Base-by-base conservation (phyloP, 345 rosid species). In the Aethionema arabicum region DNA sequence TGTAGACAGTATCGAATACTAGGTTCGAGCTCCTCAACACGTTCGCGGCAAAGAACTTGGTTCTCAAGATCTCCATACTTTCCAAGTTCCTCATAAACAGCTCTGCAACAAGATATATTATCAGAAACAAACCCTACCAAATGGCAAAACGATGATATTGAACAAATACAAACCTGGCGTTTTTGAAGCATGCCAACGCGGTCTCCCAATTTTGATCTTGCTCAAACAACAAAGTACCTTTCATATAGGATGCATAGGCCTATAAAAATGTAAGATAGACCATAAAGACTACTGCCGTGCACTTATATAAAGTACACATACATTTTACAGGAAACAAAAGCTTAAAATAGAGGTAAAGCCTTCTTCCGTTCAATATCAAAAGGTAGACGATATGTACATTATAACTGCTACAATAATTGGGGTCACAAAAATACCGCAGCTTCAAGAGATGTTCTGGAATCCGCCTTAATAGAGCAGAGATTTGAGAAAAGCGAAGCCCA, bases 161-260 rank as follows among this genome's bases (percentile, higher is more conserved):
- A 40, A 74, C 45, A 63, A 56, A 72, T 56, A 70, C 60, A 67
- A 74, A 95, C 99, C 99, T 95, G 79, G 99, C 89, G 76, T 83
- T 90, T 64, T 80, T 83, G 78, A 95, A 95, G 72, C 83, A 73
- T 83, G 78, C 82, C 79, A 90, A 79, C 9, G 97, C 96, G 71
- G 78, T 79, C 51, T 95, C 95, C 97, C 97, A 95, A 70, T 82
- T 95, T 67, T 78, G 76, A 65, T 90, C 99, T 81, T 90, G 96
- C 80, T 95, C 99, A 73, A 95, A 95, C 80, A 95, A 73, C 67
- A 95, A 76, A 74, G 61, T 86, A 63, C 92, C 97, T 82, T 90
- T 84, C 97, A 95, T 95, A 73, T 87, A 95, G 60, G 96, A 86
- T n/a, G 92, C 95, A 80, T 95, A 95, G 69, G 97, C 99, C 97